Conservation (phyloP, 2,329 filamentous ascomycete species). For the Meredithiella fracta region DNA sequence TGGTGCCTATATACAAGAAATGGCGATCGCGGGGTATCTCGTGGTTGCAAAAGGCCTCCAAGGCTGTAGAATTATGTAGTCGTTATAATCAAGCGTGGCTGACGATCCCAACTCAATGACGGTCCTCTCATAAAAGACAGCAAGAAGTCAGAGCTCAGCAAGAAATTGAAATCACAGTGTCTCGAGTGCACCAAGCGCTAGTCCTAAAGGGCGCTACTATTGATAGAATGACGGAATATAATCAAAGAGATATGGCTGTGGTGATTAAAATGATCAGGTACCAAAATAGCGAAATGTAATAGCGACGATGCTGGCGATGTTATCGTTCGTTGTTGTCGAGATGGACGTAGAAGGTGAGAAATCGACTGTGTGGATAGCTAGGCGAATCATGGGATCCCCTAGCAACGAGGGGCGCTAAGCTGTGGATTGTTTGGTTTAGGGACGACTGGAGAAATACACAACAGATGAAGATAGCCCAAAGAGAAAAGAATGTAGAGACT, state of each 20-base stretch:
- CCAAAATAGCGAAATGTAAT: background rate
- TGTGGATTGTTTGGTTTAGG: conserved; percentile 1
- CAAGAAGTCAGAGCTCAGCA: background rate
- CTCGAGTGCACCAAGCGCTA: background rate
- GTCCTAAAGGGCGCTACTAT: background rate
- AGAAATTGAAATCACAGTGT: background rate
- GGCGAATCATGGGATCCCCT: background rate
- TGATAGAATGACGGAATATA: background rate
- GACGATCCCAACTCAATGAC: background rate
- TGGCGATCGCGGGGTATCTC: background rate
- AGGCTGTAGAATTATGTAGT: background rate
- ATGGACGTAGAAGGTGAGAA: background rate
- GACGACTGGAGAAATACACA: background rate
- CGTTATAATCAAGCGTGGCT: background rate
- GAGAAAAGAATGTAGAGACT: background rate
- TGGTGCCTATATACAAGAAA: too few relatives aligned
- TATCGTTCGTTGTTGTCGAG: too few relatives aligned
- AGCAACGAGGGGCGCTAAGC: background rate
- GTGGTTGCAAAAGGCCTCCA: background rate
- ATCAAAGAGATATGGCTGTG: background rate
- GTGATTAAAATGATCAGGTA: background rate
- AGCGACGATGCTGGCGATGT: too few relatives aligned
- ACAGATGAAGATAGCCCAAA: background rate
- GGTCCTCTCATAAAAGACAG: background rate
- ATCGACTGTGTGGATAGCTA: background rate